These are phyloP conservation scores for Neurospora hispaniola DNA, from an alignment of 495 filamentous ascomycete species.

Conservation along the genomic window DNA sequence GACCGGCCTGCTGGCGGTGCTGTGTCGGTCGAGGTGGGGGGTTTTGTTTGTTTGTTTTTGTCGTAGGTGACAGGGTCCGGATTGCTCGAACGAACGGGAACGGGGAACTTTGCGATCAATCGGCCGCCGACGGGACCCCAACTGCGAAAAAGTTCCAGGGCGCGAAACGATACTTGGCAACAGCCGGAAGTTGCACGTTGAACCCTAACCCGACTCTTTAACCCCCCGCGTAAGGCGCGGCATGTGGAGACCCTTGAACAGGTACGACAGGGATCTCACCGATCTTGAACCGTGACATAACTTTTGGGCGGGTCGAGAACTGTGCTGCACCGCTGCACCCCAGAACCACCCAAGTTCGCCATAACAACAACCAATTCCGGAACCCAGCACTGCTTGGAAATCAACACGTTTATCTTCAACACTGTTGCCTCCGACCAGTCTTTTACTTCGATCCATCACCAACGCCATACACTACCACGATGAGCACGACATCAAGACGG, in stretches of 20 bases:
- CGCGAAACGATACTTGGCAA: not conserved
- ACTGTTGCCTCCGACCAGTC: too few species aligned
- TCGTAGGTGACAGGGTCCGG: not conserved
- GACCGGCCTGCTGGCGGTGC: not conserved
- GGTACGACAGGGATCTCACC: not conserved
- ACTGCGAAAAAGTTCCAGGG: constrained; percentile 2
- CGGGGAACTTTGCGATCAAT: not conserved
- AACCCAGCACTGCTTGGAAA: not conserved
- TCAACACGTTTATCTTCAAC: not conserved
- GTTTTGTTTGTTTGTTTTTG: not conserved
- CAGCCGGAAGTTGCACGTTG: not conserved
- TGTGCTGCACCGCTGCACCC: not conserved
- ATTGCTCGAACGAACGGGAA: not conserved
- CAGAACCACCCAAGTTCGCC: not conserved
- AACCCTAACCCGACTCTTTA: not conserved
- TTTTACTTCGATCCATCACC: too few species aligned
- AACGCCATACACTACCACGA: not conserved
- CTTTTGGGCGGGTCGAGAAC: not conserved
- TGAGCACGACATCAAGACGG: constrained; percentile 16
- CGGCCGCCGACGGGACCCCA: not conserved
- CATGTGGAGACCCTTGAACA: not conserved
- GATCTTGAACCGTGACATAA: not conserved
- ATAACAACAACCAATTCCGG: not conserved
- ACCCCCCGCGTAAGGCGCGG: not conserved
- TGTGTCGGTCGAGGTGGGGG: not conserved